These are phyloP conservation scores for Drosera capensis DNA, from an alignment of 148 eudicot genomes.

Conservation along the genomic window DNA sequence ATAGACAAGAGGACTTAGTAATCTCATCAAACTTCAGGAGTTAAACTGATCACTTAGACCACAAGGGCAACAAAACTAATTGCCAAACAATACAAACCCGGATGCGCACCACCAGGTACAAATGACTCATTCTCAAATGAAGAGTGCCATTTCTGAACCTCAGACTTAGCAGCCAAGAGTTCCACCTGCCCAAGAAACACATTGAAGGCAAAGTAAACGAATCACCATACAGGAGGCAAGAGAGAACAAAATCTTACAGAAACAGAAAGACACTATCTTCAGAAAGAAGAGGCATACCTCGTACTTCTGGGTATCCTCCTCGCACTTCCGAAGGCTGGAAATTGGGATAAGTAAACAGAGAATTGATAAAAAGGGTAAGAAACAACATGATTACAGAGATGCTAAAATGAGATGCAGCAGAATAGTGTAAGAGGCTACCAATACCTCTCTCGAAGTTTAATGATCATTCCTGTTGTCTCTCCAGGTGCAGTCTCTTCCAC, in stretches of 20 bases:
- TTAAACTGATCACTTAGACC: neutral
- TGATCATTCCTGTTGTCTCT: slow-evolving; percentile 91
- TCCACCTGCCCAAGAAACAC: slow-evolving; percentile 42
- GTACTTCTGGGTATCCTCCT: slow-evolving; percentile 61
- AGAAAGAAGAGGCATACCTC: slow-evolving; percentile 35
- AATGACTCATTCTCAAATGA: slow-evolving; percentile 71
- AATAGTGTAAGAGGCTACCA: slow-evolving; percentile 2
- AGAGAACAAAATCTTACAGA: neutral
- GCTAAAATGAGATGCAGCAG: neutral
- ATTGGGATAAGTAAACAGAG: slow-evolving; percentile 5
- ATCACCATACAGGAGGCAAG: neutral
- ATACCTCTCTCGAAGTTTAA: slow-evolving; percentile 93
- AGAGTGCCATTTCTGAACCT: slow-evolving; percentile 81
- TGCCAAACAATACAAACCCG: slow-evolving; percentile 37
- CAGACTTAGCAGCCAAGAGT: slow-evolving; percentile 74
- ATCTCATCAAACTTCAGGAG: neutral
- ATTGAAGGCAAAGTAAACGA: slow-evolving; percentile 5
- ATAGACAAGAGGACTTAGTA: neutral
- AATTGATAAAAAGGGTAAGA: neutral
- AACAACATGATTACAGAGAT: neutral
- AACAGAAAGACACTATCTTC: neutral
- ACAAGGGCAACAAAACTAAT: too few species aligned
- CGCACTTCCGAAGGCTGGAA: slow-evolving; percentile 74
- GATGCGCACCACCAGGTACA: slow-evolving; percentile 53
- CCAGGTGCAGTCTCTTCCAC: slow-evolving; percentile 96